phyloP scores from a whole-genome alignment of 1,284 basidiomycete species.

The Moesziomyces antarcticus region DNA sequence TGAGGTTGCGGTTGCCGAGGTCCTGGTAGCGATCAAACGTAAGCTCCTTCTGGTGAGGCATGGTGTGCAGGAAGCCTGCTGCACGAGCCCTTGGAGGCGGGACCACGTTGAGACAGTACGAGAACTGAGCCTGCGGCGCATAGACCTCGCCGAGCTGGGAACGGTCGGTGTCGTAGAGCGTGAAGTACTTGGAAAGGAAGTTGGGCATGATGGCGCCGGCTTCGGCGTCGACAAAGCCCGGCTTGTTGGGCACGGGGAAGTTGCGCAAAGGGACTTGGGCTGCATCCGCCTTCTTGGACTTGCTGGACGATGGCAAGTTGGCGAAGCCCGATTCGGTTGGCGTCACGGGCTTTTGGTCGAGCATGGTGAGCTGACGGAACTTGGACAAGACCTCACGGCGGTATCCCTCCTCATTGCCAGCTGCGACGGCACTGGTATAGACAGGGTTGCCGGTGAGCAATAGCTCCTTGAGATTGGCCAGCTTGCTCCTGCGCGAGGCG shows the following conservation, averaged over 20 bases:
- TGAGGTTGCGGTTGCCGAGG: constrained; percentile 62
- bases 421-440: constrained; percentile 75
- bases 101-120: constrained; percentile 82
- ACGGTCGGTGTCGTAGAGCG: constrained; percentile 82
- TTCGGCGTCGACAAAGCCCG: constrained; percentile 79
- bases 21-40: constrained; percentile 78
- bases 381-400: constrained; percentile 47
- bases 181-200: constrained; percentile 82
- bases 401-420: constrained; percentile 75
- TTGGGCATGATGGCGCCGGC: constrained; percentile 75
- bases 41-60: constrained; percentile 83
- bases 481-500: constrained; percentile 42
- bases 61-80: constrained; percentile 65
- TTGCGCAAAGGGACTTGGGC: constrained; percentile 65
- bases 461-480: constrained; percentile 72
- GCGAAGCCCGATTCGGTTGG: constrained; percentile 74
- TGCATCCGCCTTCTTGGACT: constrained; percentile 49
- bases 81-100: constrained; percentile 77
- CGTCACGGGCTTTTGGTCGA: constrained; percentile 77
- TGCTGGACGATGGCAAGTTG: constrained; percentile 76
- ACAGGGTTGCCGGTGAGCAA: constrained; percentile 84
- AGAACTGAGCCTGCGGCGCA: constrained; percentile 85
- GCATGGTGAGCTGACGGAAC: constrained; percentile 49
- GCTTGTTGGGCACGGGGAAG: constrained; percentile 79
- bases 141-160: constrained; percentile 79